Evolutionary conservation across 2,329 filamentous ascomycete genomes (phyloP).

Genomic region (Phialocephala subalpina): DNA sequence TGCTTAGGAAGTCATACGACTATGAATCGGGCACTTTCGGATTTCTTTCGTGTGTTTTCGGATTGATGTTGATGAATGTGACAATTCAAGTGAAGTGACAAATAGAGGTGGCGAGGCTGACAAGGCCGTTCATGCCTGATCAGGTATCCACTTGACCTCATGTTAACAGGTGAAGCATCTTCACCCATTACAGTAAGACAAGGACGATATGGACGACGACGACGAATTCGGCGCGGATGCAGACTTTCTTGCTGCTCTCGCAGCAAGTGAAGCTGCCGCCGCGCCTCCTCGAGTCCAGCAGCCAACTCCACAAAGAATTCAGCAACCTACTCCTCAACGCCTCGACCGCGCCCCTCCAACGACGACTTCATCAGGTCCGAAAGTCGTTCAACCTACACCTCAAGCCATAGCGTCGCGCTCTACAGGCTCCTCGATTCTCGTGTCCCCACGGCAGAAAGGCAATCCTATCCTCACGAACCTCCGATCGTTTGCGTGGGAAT

Average conservation of each 20-base stretch:
- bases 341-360: conserved; percentile 58
- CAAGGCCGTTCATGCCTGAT: neutral
- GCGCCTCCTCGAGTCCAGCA: conserved; percentile 39
- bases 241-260: conserved; percentile 63
- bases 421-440: conserved; percentile 80
- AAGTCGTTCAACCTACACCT: conserved; percentile 86
- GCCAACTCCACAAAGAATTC: conserved; percentile 49
- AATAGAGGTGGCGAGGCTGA: neutral
- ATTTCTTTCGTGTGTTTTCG: neutral
- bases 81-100: neutral
- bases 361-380: conserved; percentile 48
- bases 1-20: neutral
- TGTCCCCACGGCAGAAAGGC: conserved; percentile 92
- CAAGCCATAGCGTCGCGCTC: conserved; percentile 76
- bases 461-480: conserved; percentile 91
- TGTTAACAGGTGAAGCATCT: neutral
- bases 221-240: conserved; percentile 64
- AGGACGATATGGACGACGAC: conserved; percentile 53
- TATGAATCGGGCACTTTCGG: neutral
- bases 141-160: neutral
- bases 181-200: neutral
- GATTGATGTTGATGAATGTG: neutral
- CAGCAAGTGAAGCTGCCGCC: conserved; percentile 50
- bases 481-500: conserved; percentile 89
- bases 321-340: conserved; percentile 61